Evolutionary conservation across 129 eudicot species (phyloP).

Genomic region (Helichrysum umbraculigerum): DNA sequence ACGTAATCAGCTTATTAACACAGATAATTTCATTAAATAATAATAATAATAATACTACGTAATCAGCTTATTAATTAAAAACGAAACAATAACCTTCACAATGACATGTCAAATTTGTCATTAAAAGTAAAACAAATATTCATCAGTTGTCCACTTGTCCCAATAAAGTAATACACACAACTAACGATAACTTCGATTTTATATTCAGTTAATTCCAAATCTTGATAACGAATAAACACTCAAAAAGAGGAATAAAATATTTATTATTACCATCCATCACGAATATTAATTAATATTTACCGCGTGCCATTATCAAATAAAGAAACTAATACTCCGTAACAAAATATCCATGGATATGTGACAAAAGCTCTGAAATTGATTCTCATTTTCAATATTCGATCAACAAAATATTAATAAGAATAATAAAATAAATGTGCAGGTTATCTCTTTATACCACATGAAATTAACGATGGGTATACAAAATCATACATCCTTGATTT

Average conservation of each 20-base stretch:
- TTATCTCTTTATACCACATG: background rate
- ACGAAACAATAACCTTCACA: too few relatives aligned
- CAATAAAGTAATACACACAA: background rate
- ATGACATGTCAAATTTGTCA: background rate
- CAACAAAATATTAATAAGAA: background rate
- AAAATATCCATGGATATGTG: background rate
- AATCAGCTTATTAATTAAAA: background rate
- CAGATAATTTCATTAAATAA: too few relatives aligned
- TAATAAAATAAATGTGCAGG: background rate
- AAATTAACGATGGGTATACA: background rate
- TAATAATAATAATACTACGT: too few relatives aligned
- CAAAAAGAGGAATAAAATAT: background rate
- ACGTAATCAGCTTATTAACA: background rate
- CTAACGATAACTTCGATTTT: background rate
- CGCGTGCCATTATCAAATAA: background rate
- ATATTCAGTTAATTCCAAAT: background rate
- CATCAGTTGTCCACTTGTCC: too few relatives aligned
- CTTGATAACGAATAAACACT: background rate
- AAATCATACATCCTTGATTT: background rate
- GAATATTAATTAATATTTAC: background rate
- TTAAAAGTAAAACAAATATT: background rate
- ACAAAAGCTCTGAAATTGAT: background rate
- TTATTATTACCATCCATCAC: background rate
- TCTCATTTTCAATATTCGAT: background rate
- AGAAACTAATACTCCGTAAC: background rate